These are phyloP conservation scores for Rosa chinensis DNA, from an alignment of 306 rosid species.

Conservation along the genomic window DNA sequence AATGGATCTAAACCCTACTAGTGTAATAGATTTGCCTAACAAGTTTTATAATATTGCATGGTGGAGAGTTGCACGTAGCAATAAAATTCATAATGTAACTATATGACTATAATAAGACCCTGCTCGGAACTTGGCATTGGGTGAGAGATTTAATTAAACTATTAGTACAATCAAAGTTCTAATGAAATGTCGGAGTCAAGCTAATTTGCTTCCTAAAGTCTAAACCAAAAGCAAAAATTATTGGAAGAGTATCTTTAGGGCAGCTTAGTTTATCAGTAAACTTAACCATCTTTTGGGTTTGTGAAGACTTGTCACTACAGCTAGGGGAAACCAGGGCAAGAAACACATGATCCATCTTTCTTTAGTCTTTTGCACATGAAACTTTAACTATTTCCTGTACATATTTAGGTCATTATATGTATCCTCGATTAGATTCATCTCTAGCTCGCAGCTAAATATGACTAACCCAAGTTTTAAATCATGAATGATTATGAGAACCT, in stretches of 20 bases:
- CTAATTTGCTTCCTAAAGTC: slow-evolving; percentile 8
- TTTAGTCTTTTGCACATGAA: neutral
- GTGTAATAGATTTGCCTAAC: neutral
- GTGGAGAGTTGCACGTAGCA: neutral
- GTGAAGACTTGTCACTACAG: neutral
- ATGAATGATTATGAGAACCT: neutral
- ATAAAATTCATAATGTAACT: neutral
- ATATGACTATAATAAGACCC: neutral
- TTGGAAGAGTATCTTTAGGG: neutral
- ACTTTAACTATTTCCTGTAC: neutral
- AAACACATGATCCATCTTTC: slow-evolving; percentile 6
- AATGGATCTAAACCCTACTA: neutral
- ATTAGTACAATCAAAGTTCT: neutral
- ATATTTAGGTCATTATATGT: neutral
- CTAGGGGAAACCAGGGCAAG: neutral
- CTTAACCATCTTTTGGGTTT: neutral
- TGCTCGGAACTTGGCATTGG: neutral
- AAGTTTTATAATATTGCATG: neutral
- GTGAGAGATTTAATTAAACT: neutral
- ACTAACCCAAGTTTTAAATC: neutral
- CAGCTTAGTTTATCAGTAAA: neutral
- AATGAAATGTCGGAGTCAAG: neutral
- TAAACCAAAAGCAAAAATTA: neutral
- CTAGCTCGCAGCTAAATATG: slow-evolving; percentile 8
- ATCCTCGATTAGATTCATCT: neutral